Evolutionary conservation across 2,329 filamentous ascomycete genomes (phyloP).

Genomic region (Colletotrichum gloeosporioides): DNA sequence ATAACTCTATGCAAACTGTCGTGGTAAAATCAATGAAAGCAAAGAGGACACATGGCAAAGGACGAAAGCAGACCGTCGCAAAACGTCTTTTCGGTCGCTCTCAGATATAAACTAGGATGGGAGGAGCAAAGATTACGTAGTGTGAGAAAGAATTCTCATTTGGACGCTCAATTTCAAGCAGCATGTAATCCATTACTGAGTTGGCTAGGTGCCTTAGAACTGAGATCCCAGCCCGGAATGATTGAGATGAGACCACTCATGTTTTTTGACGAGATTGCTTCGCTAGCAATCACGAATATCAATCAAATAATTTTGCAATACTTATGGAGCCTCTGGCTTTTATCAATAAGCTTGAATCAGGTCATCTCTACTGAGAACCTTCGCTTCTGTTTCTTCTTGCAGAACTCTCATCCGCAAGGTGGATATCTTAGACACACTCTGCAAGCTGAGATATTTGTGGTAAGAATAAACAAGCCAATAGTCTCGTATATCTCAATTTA

Average conservation of each 20-base stretch:
- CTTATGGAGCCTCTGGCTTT: rapidly evolving
- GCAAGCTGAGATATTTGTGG: too few species aligned
- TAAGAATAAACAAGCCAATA: rapidly evolving
- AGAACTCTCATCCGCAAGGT: too few species aligned
- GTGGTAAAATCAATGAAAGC: not conserved
- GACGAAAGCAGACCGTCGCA: not conserved
- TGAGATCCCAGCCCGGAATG: not conserved
- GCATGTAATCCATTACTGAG: too few species aligned
- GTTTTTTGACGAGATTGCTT: not conserved
- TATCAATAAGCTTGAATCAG: too few species aligned
- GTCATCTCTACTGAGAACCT: too few species aligned
- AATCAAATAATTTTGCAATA: too few species aligned
- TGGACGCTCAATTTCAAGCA: too few species aligned
- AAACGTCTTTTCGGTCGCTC: not conserved
- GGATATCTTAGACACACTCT: too few species aligned
- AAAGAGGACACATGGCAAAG: not conserved
- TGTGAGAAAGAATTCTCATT: too few species aligned
- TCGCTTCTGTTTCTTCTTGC: too few species aligned
- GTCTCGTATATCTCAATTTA: rapidly evolving
- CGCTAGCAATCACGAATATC: too few species aligned
- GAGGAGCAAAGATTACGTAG: too few species aligned
- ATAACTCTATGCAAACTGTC: not conserved
- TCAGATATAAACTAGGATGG: rapidly evolving
- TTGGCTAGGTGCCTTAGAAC: rapidly evolving
- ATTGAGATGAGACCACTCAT: not conserved